Conservation (phyloP, 805 yeast species). For the Ogataea methylovora region DNA sequence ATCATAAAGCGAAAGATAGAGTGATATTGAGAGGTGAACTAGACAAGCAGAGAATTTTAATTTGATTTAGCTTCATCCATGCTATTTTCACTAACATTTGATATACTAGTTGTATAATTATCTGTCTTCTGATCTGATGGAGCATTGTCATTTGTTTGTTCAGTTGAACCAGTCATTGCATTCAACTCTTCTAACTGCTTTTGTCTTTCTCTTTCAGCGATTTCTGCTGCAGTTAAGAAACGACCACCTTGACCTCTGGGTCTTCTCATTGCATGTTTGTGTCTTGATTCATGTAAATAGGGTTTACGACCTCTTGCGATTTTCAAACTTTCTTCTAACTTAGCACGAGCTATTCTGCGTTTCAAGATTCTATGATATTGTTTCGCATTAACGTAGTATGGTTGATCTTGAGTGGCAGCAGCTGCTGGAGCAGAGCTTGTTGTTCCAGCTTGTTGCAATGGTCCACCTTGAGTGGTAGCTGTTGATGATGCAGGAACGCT, state of each 20-base stretch:
- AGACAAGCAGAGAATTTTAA: no score
- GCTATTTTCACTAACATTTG: no score
- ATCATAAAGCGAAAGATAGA: no score
- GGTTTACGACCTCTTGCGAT: slow-evolving; percentile 89
- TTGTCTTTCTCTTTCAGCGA: slow-evolving; percentile 56
- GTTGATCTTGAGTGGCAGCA: slow-evolving; percentile 52
- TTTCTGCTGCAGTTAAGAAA: slow-evolving; percentile 89
- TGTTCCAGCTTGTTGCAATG: no score
- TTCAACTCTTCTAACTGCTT: slow-evolving; percentile 17
- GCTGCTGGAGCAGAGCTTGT: slow-evolving; percentile 4
- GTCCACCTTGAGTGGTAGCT: no score
- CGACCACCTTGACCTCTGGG: slow-evolving; percentile 99
- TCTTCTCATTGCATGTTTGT: slow-evolving; percentile 98
- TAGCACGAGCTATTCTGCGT: slow-evolving; percentile 89
- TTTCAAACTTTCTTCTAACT: slow-evolving; percentile 79
- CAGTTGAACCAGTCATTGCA: slow-evolving; percentile 1
- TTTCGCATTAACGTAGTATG: slow-evolving; percentile 95
- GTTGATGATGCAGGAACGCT: no score
- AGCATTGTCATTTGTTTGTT: slow-evolving; percentile 4
- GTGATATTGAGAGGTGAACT: no score
- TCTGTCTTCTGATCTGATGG: no score
- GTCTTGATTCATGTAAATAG: slow-evolving; percentile 92
- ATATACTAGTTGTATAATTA: no score
- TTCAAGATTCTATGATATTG: slow-evolving; percentile 93
- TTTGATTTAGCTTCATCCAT: no score